Base-by-base conservation (phyloP, 805 yeast species). In the Candida pseudofarinosa region DNA sequence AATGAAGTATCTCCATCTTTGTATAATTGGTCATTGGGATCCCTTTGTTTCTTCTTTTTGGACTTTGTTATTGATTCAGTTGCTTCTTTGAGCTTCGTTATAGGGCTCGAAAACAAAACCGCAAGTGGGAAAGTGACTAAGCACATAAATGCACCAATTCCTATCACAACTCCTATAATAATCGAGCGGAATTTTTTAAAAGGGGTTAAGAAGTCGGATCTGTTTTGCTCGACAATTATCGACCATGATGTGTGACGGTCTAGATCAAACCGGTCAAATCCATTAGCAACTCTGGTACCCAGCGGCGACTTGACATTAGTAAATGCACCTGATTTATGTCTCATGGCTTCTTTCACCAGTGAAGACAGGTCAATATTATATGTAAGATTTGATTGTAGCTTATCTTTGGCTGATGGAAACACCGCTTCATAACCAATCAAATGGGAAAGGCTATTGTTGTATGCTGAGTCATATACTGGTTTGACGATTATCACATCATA, bases 101-200 rank as follows among this genome's bases (percentile, higher is more conserved):
- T 88, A 0, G 97, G 97, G 49, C 85, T 65, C 4, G 88, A 90
- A 30, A 90, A 88, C 71, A 81, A 85, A 45, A 86, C 88, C 0
- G 96, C 88, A 41, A 89, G 62, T 4, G 93, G 90, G 58, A 88
- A 77, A 1, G 96, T 87, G n/a, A 86, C 58, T 1, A 86, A 46
- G 50, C 86, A 80, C 71, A 88, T 79, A 48, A 84, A 76, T 0
- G 69, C 86, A 3, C 93, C 93, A 16, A 85, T 79, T 1, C 86
- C 95, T 32, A 89, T 67, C 18, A 86, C 88, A 1, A 86, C 83
- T 4, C 93, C 95, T 36, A 82, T 74, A 45, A 87, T 83, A 39
- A 89, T 83, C 49, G 79, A 78, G 1, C 82, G 74, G 33, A 89
- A 63, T 48, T 73, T 76, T 17, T 72, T 64, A 4, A 83, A 73